Conservation (phyloP, 352 stramenopile species). For the Phytophthora pini region DNA sequence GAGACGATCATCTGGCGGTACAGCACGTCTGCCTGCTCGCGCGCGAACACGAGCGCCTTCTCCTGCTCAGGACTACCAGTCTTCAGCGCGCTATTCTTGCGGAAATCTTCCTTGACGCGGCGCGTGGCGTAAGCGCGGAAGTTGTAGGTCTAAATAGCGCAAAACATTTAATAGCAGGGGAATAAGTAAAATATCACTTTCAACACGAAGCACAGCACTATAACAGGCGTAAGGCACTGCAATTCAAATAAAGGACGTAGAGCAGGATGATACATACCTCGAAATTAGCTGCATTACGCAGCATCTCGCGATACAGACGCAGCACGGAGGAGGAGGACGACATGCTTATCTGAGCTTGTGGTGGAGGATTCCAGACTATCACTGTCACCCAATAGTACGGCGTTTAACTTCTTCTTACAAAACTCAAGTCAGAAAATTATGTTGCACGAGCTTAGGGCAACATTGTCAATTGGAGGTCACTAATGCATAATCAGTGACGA, state of each 20-base stretch:
- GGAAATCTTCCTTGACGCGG: constrained; percentile 80
- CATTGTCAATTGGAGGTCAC: background rate
- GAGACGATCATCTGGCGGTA: constrained; percentile 71
- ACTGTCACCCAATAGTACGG: constrained; percentile 5
- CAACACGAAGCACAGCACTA: background rate
- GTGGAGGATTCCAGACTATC: constrained; percentile 15
- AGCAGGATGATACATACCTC: constrained; percentile 39
- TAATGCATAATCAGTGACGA: background rate
- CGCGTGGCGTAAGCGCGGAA: constrained; percentile 71
- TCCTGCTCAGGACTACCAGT: constrained; percentile 58
- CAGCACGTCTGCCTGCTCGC: constrained; percentile 60
- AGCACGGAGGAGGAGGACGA: constrained; percentile 52
- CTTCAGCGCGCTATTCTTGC: constrained; percentile 60
- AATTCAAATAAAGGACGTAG: constrained; percentile 2
- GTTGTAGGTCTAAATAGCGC: constrained; percentile 65
- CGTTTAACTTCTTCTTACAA: constrained; percentile 1
- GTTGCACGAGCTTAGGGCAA: background rate
- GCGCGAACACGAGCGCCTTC: constrained; percentile 48
- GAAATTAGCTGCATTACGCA: constrained; percentile 58
- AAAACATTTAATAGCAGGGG: too few species aligned
- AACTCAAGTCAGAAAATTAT: background rate
- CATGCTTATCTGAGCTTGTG: constrained; percentile 11
- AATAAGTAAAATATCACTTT: constrained; percentile 7
- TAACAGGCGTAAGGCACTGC: background rate
- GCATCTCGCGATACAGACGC: constrained; percentile 63